phyloP scores from a whole-genome alignment of 768 basidiomycete species.

The Calocera cornea region DNA sequence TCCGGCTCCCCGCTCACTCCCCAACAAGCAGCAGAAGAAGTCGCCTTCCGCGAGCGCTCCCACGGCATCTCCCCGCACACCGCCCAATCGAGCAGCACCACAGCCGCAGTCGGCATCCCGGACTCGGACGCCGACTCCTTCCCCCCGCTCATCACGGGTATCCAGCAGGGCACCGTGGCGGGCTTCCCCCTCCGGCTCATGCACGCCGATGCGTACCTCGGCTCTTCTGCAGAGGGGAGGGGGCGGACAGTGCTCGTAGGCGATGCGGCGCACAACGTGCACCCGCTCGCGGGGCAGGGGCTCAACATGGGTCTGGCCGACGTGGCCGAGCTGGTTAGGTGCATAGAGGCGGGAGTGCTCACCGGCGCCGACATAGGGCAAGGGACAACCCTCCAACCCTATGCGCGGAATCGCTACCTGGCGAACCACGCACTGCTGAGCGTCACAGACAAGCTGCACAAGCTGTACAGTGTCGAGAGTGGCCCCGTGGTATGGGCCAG shows the following conservation, averaged over 20 bases:
- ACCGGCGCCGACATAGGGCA: slow-evolving; percentile 74
- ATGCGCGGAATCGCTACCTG: slow-evolving; percentile 69
- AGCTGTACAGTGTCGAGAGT: slow-evolving; percentile 57
- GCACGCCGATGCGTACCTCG: slow-evolving; percentile 78
- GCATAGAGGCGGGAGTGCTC: slow-evolving; percentile 42
- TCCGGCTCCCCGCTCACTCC: slow-evolving; percentile 35
- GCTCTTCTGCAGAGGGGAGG: slow-evolving; percentile 39
- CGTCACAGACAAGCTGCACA: slow-evolving; percentile 79
- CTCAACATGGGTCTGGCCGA: slow-evolving; percentile 89
- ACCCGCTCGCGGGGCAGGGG: slow-evolving; percentile 93
- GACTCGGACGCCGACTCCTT: slow-evolving; percentile 45
- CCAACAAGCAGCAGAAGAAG: slow-evolving; percentile 43
- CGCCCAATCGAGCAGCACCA: slow-evolving; percentile 41
- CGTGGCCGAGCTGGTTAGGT: slow-evolving; percentile 53
- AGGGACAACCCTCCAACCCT: slow-evolving; percentile 60
- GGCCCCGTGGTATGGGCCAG: slow-evolving; percentile 73
- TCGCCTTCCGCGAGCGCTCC: slow-evolving; percentile 57
- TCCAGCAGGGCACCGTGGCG: slow-evolving; percentile 63
- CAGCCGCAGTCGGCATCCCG: slow-evolving; percentile 38
- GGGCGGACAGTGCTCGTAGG: slow-evolving; percentile 77
- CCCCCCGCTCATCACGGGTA: slow-evolving; percentile 58
- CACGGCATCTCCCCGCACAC: slow-evolving; percentile 54
- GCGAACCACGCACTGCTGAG: slow-evolving; percentile 77
- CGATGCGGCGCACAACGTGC: slow-evolving; percentile 89
- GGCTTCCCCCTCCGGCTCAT: slow-evolving; percentile 82